Conservation (phyloP, 2,329 filamentous ascomycete species). For the Geosmithia putterillii region DNA sequence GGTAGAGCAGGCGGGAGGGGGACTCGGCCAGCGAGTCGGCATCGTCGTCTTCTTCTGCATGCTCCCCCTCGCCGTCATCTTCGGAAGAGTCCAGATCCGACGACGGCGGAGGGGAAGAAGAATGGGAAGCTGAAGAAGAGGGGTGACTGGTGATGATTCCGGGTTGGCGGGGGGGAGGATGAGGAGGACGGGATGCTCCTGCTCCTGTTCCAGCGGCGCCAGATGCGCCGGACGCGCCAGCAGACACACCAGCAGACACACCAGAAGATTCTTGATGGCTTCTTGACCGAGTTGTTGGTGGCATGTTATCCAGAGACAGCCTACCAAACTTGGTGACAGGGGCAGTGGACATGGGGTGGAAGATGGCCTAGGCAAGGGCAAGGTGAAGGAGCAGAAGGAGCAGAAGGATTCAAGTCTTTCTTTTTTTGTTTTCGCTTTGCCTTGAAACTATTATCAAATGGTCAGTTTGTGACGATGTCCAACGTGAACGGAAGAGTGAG, state of each 20-base stretch:
- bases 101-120: neutral
- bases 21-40: slow-evolving; percentile 20
- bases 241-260: no score
- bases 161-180: neutral
- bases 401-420: no score
- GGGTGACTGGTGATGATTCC: slow-evolving; percentile 1
- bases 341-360: slow-evolving; percentile 5
- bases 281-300: slow-evolving; percentile 16
- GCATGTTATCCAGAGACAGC: slow-evolving; percentile 26
- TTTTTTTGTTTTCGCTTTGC: no score
- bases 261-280: neutral
- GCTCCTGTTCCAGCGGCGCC: no score
- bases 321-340: slow-evolving; percentile 22
- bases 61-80: slow-evolving; percentile 6
- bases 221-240: no score
- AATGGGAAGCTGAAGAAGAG: neutral
- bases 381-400: no score
- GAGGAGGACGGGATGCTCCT: no score
- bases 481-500: no score
- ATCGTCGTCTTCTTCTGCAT: slow-evolving; percentile 10
- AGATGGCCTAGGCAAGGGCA: no score
- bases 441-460: no score
- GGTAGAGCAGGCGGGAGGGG: slow-evolving; percentile 26
- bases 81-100: slow-evolving; percentile 2
- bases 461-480: no score